phyloP scores from a whole-genome alignment of 2,329 filamentous ascomycete species.

The Cadophora malorum region DNA sequence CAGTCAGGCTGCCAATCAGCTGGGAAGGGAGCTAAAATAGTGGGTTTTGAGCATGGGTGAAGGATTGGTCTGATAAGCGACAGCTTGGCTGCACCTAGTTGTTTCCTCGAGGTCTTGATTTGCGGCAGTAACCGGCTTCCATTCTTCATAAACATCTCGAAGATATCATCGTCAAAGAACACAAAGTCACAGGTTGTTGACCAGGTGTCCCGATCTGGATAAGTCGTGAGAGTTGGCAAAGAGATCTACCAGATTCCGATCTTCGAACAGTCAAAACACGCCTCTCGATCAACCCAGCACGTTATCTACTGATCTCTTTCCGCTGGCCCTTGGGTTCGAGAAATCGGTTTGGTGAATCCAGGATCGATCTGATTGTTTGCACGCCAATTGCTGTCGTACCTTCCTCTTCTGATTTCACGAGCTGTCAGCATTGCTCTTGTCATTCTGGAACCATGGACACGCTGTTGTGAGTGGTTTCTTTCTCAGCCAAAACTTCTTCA shows the following conservation, averaged over 20 bases:
- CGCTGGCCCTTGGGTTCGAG: not conserved
- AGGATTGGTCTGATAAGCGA: conserved; percentile 13
- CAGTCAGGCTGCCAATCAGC: conserved; percentile 1
- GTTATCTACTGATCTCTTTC: conserved; percentile 6
- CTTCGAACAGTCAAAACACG: not conserved
- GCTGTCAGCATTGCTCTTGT: not conserved
- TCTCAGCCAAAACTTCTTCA: not conserved
- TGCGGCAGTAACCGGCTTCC: conserved; percentile 5
- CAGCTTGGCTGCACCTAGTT: conserved; percentile 16
- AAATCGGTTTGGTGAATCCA: not conserved
- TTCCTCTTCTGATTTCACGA: conserved; percentile 2
- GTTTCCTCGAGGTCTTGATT: conserved; percentile 7
- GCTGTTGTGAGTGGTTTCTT: conserved; percentile 50
- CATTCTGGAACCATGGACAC: conserved; percentile 52
- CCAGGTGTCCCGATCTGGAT: not conserved
- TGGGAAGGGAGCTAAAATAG: not conserved
- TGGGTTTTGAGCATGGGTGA: not conserved
- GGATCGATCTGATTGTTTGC: not conserved
- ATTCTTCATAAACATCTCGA: not conserved
- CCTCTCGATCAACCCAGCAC: not conserved
- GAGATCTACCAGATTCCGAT: not conserved
- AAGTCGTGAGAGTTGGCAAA: too few relatives aligned
- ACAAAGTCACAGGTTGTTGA: not conserved
- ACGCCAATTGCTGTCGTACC: not conserved
- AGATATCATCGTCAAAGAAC: conserved; percentile 3